Evolutionary conservation across 345 rosid genomes (phyloP).

Genomic region (Psidium friedrichsthalianum): DNA sequence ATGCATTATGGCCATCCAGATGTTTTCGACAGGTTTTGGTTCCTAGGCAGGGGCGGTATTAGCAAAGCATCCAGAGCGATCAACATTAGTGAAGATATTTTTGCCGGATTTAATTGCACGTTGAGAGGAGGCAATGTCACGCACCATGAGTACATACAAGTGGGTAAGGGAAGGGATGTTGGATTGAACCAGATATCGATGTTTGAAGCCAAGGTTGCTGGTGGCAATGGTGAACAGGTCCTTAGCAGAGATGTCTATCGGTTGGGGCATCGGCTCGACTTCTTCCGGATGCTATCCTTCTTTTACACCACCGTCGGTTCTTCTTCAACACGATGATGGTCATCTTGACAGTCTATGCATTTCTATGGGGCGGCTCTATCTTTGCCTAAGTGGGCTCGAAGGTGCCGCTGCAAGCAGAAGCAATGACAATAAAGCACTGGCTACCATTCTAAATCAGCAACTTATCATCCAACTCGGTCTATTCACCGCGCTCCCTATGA

Average conservation of each 20-base stretch:
- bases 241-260: conserved; percentile 2
- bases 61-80: conserved; percentile 7
- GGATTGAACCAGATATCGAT: conserved; percentile 1
- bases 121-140: conserved; percentile 3
- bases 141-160: conserved; percentile 1
- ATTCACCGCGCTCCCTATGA: conserved; percentile 30
- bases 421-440: neutral
- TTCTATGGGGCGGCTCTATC: neutral
- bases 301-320: neutral
- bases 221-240: conserved; percentile 1
- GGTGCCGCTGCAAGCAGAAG: neutral
- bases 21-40: conserved; percentile 33
- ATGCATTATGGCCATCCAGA: conserved; percentile 37
- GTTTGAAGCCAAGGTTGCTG: conserved; percentile 5
- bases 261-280: conserved; percentile 3
- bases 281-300: conserved; percentile 4
- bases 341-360: neutral
- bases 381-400: neutral
- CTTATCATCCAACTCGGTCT: conserved; percentile 15
- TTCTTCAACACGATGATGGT: neutral
- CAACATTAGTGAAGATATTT: neutral
- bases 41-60: conserved; percentile 28
- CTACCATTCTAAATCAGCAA: neutral
- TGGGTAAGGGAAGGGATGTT: conserved; percentile 8
- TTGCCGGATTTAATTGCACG: conserved; percentile 3